phyloP scores from a whole-genome alignment of 202 grass and related monocot genomes.

The Hordeum pubiflorum region DNA sequence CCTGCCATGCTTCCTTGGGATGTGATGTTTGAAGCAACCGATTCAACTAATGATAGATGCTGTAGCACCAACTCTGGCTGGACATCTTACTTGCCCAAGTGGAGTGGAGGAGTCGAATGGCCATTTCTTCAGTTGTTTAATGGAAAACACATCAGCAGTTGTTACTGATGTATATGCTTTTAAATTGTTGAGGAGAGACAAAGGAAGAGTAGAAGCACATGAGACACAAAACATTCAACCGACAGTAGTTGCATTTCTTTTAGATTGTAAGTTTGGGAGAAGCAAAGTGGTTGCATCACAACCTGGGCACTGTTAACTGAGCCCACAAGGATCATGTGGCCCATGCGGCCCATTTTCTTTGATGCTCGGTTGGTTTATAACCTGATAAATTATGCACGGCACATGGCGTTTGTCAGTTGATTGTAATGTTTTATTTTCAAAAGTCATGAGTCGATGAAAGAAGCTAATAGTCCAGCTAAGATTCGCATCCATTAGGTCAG shows the following conservation, averaged over 20 bases:
- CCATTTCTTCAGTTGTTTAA: background rate
- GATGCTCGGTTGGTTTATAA: background rate
- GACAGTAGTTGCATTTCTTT: background rate
- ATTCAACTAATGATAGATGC: conserved; percentile 11
- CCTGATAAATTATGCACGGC: background rate
- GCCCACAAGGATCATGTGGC: conserved; percentile 5
- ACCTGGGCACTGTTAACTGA: background rate
- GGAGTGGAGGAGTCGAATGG: background rate
- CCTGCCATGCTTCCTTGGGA: conserved; percentile 17
- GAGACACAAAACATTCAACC: background rate
- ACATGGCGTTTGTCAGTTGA: background rate
- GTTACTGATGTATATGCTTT: background rate
- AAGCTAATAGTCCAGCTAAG: no score
- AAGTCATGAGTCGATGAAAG: no score
- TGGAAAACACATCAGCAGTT: background rate
- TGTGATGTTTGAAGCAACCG: conserved; percentile 22
- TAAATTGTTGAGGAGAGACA: background rate
- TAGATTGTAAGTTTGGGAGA: background rate
- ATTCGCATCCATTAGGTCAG: no score
- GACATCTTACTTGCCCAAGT: background rate
- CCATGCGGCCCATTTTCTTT: background rate
- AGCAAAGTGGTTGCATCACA: conserved; percentile 27
- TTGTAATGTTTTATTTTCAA: background rate
- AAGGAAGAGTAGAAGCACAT: background rate
- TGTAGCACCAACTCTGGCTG: background rate